Evolutionary conservation across 2,329 filamentous ascomycete genomes (phyloP).

Genomic region (Cladosporium sp.): DNA sequence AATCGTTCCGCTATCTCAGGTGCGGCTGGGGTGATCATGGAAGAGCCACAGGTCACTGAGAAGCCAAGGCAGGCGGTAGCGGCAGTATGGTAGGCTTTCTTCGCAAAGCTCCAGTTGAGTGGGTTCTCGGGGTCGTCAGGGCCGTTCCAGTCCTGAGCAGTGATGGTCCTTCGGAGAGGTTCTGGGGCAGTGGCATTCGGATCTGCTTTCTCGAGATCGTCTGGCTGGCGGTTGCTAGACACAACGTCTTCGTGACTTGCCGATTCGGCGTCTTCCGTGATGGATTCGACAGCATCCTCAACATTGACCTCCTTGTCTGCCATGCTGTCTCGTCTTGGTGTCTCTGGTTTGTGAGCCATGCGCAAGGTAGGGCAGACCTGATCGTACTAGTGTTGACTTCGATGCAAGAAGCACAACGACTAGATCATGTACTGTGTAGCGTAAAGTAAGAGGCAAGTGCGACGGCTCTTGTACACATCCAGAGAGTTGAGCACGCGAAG

Average conservation of each 20-base stretch:
- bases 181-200: neutral
- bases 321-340: slow-evolving; percentile 1
- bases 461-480: neutral
- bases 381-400: neutral
- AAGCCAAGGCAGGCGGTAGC: slow-evolving; percentile 42
- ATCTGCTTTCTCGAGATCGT: slow-evolving; percentile 15
- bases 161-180: slow-evolving; percentile 2
- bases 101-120: slow-evolving; percentile 29
- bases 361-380: neutral
- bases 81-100: slow-evolving; percentile 36
- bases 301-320: neutral
- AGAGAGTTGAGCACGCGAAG: neutral
- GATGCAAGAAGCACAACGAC: neutral
- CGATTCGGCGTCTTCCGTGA: neutral
- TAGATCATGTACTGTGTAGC: neutral
- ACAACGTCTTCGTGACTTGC: neutral
- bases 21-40: slow-evolving; percentile 30
- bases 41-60: slow-evolving; percentile 37
- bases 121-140: slow-evolving; percentile 32
- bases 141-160: slow-evolving; percentile 25
- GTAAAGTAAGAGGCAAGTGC: neutral
- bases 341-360: neutral
- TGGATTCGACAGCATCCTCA: neutral
- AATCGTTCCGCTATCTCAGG: slow-evolving; percentile 47
- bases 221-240: neutral